phyloP scores from a whole-genome alignment of 306 rosid species.

The Herpetospermum pedunculosum region DNA sequence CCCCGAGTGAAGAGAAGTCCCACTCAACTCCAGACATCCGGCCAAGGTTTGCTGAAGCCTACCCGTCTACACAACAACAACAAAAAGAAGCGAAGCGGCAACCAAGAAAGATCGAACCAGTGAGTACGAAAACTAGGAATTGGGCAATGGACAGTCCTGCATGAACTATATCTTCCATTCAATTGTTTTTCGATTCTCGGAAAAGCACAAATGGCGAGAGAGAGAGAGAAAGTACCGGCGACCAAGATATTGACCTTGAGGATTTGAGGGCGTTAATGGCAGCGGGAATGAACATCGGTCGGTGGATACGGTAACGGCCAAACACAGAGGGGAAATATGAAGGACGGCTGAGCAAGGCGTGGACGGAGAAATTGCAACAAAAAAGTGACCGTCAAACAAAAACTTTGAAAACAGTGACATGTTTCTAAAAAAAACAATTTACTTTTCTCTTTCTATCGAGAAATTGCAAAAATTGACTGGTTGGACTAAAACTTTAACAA shows the following conservation, averaged over 20 bases:
- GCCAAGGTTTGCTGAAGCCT: slow-evolving; percentile 75
- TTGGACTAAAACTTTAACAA: no score
- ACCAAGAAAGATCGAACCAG: neutral
- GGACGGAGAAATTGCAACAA: no score
- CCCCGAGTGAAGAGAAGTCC: slow-evolving; percentile 56
- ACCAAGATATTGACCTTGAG: slow-evolving; percentile 4
- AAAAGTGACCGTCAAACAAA: no score
- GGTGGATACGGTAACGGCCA: neutral
- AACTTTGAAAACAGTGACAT: no score
- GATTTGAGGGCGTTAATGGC: neutral
- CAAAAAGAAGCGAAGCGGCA: neutral
- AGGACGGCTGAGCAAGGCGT: neutral
- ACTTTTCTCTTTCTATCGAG: no score
- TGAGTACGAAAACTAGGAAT: neutral
- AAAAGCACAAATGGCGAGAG: neutral
- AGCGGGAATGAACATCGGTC: neutral
- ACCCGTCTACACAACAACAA: slow-evolving; percentile 37
- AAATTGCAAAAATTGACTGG: no score
- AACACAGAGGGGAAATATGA: neutral
- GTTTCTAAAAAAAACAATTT: no score
- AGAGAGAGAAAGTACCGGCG: neutral
- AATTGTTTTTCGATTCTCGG: neutral
- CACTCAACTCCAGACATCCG: slow-evolving; percentile 49
- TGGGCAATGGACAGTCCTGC: neutral
- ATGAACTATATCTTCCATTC: neutral